These are phyloP conservation scores for Thelonectria discophora DNA, from an alignment of 2,329 filamentous ascomycete genomes.

Conservation along the genomic window DNA sequence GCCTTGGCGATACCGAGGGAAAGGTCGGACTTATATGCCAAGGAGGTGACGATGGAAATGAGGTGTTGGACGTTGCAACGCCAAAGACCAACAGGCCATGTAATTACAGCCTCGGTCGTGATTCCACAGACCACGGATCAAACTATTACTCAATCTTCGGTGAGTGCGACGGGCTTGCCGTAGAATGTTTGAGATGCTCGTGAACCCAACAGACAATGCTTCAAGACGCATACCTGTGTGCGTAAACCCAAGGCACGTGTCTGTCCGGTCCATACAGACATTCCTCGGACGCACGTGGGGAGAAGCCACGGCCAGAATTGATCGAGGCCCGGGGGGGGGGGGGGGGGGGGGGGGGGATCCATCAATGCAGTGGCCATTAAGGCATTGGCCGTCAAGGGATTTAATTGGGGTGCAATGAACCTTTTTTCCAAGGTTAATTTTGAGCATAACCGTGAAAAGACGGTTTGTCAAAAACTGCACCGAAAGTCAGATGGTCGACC, in stretches of 20 bases:
- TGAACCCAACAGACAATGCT: too few relatives aligned
- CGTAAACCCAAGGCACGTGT: background rate
- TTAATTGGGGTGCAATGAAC: conserved; percentile 3
- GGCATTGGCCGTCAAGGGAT: too few relatives aligned
- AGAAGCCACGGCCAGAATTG: background rate
- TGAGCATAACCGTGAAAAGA: conserved; percentile 6
- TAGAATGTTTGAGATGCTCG: background rate
- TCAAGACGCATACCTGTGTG: background rate
- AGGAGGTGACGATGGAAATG: background rate
- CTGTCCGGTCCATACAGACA: conserved; percentile 1
- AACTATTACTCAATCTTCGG: background rate
- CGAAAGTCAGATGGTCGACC: background rate
- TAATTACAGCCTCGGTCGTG: background rate
- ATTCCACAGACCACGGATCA: background rate
- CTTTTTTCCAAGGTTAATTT: conserved; percentile 25
- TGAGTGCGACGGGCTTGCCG: background rate
- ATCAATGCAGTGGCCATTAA: too few relatives aligned
- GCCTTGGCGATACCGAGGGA: conserved; percentile 8
- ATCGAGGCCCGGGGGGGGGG: too few relatives aligned
- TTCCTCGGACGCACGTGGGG: conserved; percentile 1
- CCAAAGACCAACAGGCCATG: too few relatives aligned
- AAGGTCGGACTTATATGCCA: background rate
- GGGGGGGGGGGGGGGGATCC: background rate
- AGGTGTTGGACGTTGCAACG: too few relatives aligned
- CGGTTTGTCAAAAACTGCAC: background rate